Evolutionary conservation across 1,284 basidiomycete genomes (phyloP).

Genomic region (Coniferiporia weirii): DNA sequence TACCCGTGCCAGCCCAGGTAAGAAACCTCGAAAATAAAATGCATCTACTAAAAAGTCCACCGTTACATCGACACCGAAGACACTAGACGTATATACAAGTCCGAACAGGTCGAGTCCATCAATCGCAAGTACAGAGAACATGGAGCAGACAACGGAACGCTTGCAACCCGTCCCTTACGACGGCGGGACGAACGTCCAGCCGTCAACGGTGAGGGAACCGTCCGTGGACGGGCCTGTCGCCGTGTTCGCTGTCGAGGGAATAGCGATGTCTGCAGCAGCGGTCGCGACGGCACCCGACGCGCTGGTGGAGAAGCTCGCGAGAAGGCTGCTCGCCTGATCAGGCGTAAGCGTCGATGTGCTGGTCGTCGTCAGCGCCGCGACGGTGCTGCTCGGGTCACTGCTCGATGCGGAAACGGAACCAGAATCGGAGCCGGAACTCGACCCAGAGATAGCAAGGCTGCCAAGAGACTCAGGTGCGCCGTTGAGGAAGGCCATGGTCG

Average conservation of each 20-base stretch:
- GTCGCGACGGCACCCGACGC: constrained; percentile 19
- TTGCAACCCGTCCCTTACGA: background rate
- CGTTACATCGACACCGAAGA: background rate
- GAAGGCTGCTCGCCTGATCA: constrained; percentile 40
- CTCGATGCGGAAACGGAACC: constrained; percentile 15
- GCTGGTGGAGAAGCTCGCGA: constrained; percentile 27
- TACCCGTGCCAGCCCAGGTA: background rate
- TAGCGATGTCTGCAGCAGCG: constrained; percentile 18
- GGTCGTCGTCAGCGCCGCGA: constrained; percentile 14
- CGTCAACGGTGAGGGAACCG: constrained; percentile 31
- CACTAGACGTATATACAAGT: background rate
- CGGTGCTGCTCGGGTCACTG: background rate
- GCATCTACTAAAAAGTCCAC: background rate
- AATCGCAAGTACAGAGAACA: background rate
- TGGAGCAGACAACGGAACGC: background rate
- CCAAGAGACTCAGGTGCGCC: constrained; percentile 45
- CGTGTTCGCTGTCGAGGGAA: constrained; percentile 23
- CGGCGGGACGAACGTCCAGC: constrained; percentile 24
- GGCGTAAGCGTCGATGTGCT: constrained; percentile 38
- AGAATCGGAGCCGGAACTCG: constrained; percentile 17
- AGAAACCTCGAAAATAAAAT: background rate
- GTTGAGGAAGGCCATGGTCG: constrained; percentile 66
- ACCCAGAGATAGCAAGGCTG: constrained; percentile 35
- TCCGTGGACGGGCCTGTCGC: constrained; percentile 39
- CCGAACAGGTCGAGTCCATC: background rate